Evolutionary conservation across 331 rosid species (phyloP).

Genomic region (Spiraea crenata): DNA sequence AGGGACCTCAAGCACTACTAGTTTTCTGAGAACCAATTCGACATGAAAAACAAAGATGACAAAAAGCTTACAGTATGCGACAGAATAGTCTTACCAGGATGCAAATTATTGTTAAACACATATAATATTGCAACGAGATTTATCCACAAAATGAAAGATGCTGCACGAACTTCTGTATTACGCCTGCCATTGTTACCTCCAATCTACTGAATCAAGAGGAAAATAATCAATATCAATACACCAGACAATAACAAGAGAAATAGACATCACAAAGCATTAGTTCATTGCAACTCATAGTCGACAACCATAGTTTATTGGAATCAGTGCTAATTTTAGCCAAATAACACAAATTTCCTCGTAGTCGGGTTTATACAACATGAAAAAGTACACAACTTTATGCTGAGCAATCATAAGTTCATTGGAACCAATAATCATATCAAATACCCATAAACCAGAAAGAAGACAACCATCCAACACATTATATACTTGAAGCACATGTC

Average conservation of each 20-base stretch:
- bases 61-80: conserved; percentile 1
- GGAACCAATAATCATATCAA: neutral
- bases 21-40: neutral
- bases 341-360: neutral
- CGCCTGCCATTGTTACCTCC: conserved; percentile 52
- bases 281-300: neutral
- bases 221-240: neutral
- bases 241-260: no score
- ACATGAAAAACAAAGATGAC: neutral
- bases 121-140: conserved; percentile 62
- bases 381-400: neutral
- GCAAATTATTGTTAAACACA: conserved; percentile 63
- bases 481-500: neutral
- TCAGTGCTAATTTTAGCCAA: neutral
- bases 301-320: neutral
- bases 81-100: conserved; percentile 57
- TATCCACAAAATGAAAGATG: conserved; percentile 80
- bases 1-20: neutral
- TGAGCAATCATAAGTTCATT: neutral
- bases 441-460: neutral
- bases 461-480: no score
- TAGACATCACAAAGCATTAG: no score
- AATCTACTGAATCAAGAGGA: conserved; percentile 22
- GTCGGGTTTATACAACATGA: neutral
- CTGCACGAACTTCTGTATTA: conserved; percentile 62